phyloP scores from a whole-genome alignment of 352 stramenopile species.

The Pseudoperonospora humuli region DNA sequence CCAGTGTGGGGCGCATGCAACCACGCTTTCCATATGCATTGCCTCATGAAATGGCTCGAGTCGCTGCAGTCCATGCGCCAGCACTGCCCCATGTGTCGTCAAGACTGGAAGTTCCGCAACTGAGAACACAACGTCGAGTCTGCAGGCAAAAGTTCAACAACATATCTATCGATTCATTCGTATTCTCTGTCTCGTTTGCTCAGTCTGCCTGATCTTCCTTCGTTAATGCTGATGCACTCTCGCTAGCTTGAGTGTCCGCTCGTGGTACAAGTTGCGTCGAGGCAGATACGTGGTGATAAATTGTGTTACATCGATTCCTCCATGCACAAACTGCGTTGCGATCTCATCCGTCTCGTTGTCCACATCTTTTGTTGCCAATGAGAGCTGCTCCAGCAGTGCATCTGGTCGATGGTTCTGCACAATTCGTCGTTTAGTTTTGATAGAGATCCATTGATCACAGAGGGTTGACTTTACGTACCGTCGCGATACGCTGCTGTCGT shows the following conservation, averaged over 20 bases:
- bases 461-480: conserved; percentile 27
- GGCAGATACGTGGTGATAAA: conserved; percentile 64
- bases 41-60: conserved; percentile 90
- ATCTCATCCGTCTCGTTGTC: conserved; percentile 68
- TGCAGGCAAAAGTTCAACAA: conserved; percentile 4
- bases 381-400: conserved; percentile 61
- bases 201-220: not conserved
- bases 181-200: not conserved
- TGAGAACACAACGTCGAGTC: conserved; percentile 12
- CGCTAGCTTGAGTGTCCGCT: conserved; percentile 69
- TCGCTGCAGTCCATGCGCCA: conserved; percentile 71
- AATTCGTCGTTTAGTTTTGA: conserved; percentile 1
- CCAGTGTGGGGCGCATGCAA: conserved; percentile 88
- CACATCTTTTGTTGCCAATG: conserved; percentile 42
- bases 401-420: conserved; percentile 59
- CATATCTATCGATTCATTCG: conserved; percentile 15
- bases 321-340: conserved; percentile 61
- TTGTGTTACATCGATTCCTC: conserved; percentile 54
- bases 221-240: conserved; percentile 53
- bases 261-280: conserved; percentile 63
- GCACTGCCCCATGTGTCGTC: conserved; percentile 86
- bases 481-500: conserved; percentile 55
- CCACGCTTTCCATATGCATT: conserved; percentile 91
- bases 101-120: conserved; percentile 82
- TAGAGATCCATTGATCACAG: not conserved